A percentile compares a stretch with the other conserved stretches of the same genome.
Evolutionary conservation across 495 filamentous ascomycete genomes (phyloP).

Genomic region (Aspergillus saccharolyticus): DNA sequence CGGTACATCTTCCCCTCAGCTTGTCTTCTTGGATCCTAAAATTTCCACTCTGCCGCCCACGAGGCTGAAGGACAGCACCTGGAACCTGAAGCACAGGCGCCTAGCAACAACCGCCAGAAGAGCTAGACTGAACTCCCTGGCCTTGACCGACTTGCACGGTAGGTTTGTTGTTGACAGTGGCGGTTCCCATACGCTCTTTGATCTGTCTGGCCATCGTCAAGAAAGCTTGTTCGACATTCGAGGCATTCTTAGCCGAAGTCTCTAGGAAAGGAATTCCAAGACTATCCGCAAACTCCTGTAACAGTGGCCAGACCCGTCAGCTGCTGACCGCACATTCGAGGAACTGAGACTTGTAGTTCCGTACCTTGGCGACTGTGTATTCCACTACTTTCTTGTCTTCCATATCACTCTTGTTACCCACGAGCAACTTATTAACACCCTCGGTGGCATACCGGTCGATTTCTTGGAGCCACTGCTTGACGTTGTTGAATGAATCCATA

Average conservation of each 20-base stretch:
- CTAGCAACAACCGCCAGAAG: constrained; percentile 92
- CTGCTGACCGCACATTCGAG: background rate
- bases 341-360: constrained; percentile 10
- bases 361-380: constrained; percentile 97
- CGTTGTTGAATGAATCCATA: constrained; percentile 99
- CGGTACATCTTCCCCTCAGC: constrained; percentile 1
- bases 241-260: constrained; percentile 98
- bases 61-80: background rate
- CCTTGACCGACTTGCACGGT: constrained; percentile 92
- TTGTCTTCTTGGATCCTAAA: background rate
- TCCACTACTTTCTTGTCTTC: constrained; percentile 99
- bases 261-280: constrained; percentile 99
- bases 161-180: constrained; percentile 96
- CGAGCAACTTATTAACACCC: constrained; percentile 97
- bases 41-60: background rate
- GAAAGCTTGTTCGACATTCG: constrained; percentile 99
- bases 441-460: constrained; percentile 98
- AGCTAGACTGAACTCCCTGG: constrained; percentile 88
- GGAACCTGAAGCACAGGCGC: constrained; percentile 20
- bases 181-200: constrained; percentile 99
- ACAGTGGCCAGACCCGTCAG: constrained; percentile 15
- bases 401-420: constrained; percentile 99
- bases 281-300: constrained; percentile 97
- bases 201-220: constrained; percentile 99
- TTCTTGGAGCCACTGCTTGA: constrained; percentile 99